Evolutionary conservation across 2,329 filamentous ascomycete genomes (phyloP), one percentile per base, ranked within the genome.

Genomic region (Penicillium vulpinum): DNA sequence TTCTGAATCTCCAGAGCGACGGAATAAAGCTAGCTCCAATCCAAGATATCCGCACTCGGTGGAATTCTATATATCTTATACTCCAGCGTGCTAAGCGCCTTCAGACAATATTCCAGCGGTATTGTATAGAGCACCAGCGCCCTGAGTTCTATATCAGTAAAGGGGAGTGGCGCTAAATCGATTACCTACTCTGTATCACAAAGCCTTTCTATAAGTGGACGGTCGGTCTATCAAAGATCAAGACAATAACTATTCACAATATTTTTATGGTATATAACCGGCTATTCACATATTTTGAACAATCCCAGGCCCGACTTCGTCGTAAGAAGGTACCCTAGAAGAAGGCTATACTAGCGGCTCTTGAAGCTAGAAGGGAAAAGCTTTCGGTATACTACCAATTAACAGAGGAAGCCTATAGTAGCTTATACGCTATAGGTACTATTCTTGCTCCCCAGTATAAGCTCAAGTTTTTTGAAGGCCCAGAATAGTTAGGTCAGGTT

Each of bases 241-340:
- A 45, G 28, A n/a, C 29, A 29, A 39, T 41, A 7, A 50, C 13
- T 22, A 39, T 40, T 31, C 41, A 31, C 22, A 10, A 10, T 5
- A 22, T 50, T 5, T 50, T 50, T 7, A 11, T 7, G 3, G 53
- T 58, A 40, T 62, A 61, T 29, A 62, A 63, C 33, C 47, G 50
- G 22, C 61, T 61, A 11, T 59, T 61, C 39, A 24, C 44, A 2
- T 33, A 63, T 41, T 48, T 62, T 52, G 29, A 62, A 43, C 35
- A 45, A 16, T 52, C 33, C 16, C 38, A 38, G 36, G 9, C 26
- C 4, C 9, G 11, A 8, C 29, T 21, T 10, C 15, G 15, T 40
- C 16, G 8, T 26, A 63, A 63, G 43, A 52, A 44, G 11, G 54
- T 60, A 21, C 41, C 40, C 5, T 62, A 47, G 53, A 62, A 62